Base-by-base conservation (phyloP, 805 yeast species). In the Yamadazyma sp. region DNA sequence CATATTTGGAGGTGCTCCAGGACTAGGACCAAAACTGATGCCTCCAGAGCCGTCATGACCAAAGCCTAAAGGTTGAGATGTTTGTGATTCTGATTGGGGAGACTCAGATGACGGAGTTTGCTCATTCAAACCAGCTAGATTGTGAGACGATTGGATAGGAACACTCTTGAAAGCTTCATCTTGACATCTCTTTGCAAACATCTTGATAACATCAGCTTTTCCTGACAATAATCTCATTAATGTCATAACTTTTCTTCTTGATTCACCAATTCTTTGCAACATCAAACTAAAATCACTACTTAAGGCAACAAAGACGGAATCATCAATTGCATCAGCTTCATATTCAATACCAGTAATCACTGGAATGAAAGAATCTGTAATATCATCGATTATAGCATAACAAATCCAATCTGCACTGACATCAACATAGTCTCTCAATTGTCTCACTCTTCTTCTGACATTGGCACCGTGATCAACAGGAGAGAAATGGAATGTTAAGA, bases 111-210 rank as follows among this genome's bases (percentile, higher is more conserved):
- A 23, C n/a, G n/a, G n/a, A 20, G 11, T 23, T 18, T 21, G 17
- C 6, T 15, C n/a, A 17, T 7, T 13, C 23, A 21, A 33, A 4
- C 48, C 52, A 5, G 44, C 32, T 23, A 47, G 40, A 28, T 50
- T 52, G 4, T 42, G 42, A 19, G 47, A 42, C 4, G 57, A 39
- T 22, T 29, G 35, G 14, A 28, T 15, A 31, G 35, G 40, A 14
- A 27, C 33, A n/a, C 10, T 17, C 18, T 30, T 25, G 11, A 19
- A 32, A 13, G 34, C 44, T 41, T 76, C 80, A 61, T 88, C 97
- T 51, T 83, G 89, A 60, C 96, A 88, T 50, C 98, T 74, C 58
- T 91, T 91, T 24, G 96, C 93, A 67, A 91, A 87, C 94, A 88
- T 89, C 49, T 85, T 84, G 52, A 91, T 86, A 36, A 91, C 98